phyloP scores from a whole-genome alignment of 352 stramenopile species.

The Pythium rishiriense region DNA sequence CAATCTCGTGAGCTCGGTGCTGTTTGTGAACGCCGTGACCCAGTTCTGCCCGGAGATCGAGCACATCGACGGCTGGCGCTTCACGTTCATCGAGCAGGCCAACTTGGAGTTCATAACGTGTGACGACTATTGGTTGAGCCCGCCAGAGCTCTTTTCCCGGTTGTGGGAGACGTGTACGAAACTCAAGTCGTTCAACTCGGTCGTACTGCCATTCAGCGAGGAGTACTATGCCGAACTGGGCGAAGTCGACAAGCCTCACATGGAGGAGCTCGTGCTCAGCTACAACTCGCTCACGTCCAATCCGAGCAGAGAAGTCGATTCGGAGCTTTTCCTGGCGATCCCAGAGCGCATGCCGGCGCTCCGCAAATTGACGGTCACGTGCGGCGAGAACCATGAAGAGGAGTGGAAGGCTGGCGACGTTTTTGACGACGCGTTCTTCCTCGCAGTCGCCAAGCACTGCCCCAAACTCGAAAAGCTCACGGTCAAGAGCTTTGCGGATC shows the following conservation, averaged over 20 bases:
- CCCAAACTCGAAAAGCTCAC: slow-evolving; percentile 14
- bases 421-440: slow-evolving; percentile 21
- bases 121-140: slow-evolving; percentile 12
- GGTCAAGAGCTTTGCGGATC: slow-evolving; percentile 2
- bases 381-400: slow-evolving; percentile 2
- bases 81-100: slow-evolving; percentile 25
- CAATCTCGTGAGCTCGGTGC: slow-evolving; percentile 10
- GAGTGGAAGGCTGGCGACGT: slow-evolving; percentile 2
- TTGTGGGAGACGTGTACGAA: slow-evolving; percentile 12
- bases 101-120: slow-evolving; percentile 24
- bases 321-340: slow-evolving; percentile 10
- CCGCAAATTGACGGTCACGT: slow-evolving; percentile 12
- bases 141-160: slow-evolving; percentile 3
- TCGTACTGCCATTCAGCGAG: slow-evolving; percentile 16
- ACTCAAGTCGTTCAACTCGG: slow-evolving; percentile 22
- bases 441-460: background rate
- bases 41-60: slow-evolving; percentile 25
- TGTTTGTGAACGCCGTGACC: slow-evolving; percentile 13
- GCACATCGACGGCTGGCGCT: slow-evolving; percentile 29
- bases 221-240: slow-evolving; percentile 3
- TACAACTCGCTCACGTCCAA: slow-evolving; percentile 17
- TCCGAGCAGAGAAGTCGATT: background rate
- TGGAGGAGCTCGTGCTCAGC: slow-evolving; percentile 19
- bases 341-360: background rate
- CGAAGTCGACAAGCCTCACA: slow-evolving; percentile 4